phyloP scores from a whole-genome alignment of 1,139 yeast species.

The Pichia sp. region DNA sequence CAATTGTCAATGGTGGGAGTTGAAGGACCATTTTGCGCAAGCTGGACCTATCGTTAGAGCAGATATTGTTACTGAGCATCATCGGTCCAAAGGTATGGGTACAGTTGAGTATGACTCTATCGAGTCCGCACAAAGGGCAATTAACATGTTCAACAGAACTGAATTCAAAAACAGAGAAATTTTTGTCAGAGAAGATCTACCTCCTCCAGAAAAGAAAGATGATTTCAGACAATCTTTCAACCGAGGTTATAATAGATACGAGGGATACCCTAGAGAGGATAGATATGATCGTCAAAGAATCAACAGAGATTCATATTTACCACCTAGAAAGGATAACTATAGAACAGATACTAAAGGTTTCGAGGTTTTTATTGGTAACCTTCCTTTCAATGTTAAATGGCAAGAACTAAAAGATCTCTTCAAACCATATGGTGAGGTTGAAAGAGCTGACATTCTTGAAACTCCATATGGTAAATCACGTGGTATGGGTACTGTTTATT shows the following conservation, averaged over 20 bases:
- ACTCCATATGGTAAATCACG: slow-evolving; percentile 71
- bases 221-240: too few relatives aligned
- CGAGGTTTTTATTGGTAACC: slow-evolving; percentile 75
- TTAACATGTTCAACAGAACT: slow-evolving; percentile 60
- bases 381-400: slow-evolving; percentile 79
- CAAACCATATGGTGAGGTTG: slow-evolving; percentile 66
- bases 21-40: slow-evolving; percentile 49
- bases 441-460: slow-evolving; percentile 71
- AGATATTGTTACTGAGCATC: slow-evolving; percentile 76
- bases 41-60: slow-evolving; percentile 78
- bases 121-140: slow-evolving; percentile 70
- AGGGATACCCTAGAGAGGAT: slow-evolving; percentile 14
- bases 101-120: slow-evolving; percentile 76
- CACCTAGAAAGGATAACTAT: slow-evolving; percentile 9
- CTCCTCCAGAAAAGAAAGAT: slow-evolving; percentile 51
- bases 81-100: slow-evolving; percentile 87
- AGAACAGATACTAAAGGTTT: slow-evolving; percentile 36
- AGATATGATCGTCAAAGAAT: slow-evolving; percentile 7
- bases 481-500: slow-evolving; percentile 79
- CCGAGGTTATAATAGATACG: slow-evolving; percentile 13
- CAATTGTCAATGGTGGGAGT: slow-evolving; percentile 50
- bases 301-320: slow-evolving; percentile 11
- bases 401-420: slow-evolving; percentile 80
- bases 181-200: slow-evolving; percentile 84
- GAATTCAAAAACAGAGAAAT: slow-evolving; percentile 71